Evolutionary conservation across 257 asterid genomes (phyloP).

Genomic region (Leptodermis oblonga): DNA sequence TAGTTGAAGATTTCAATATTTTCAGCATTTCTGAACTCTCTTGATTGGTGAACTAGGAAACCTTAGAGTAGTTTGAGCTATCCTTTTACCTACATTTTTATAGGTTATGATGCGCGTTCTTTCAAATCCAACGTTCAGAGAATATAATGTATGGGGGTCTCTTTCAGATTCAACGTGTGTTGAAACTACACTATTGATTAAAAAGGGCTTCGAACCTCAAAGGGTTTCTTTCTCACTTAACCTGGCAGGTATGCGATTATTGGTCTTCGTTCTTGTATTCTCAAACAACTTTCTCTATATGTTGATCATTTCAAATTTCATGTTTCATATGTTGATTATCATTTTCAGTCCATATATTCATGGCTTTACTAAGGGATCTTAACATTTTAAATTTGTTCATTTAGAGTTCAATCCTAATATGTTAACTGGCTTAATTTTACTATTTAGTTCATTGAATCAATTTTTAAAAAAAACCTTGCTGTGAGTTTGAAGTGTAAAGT

Average conservation of each 20-base stretch:
- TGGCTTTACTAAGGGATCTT: not conserved
- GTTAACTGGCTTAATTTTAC: not conserved
- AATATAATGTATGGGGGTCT: slow-evolving; percentile 89
- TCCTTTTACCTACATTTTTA: too few species aligned
- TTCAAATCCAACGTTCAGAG: slow-evolving; percentile 58
- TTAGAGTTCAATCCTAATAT: not conserved
- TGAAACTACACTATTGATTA: slow-evolving; percentile 76
- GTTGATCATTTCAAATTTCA: not conserved
- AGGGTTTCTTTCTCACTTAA: slow-evolving; percentile 76
- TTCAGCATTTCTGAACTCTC: too few species aligned
- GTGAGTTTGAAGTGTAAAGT: not conserved
- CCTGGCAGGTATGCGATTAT: slow-evolving; percentile 45
- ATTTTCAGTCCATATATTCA: too few species aligned
- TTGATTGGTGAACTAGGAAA: too few species aligned
- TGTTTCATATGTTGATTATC: not conserved
- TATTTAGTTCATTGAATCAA: not conserved
- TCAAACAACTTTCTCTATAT: not conserved
- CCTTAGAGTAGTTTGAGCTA: too few species aligned
- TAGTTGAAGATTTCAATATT: too few species aligned
- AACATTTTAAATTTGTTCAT: not conserved
- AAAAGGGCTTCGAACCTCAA: slow-evolving; percentile 64
- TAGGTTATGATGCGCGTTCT: too few species aligned
- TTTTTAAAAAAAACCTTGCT: not conserved
- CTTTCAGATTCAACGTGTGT: slow-evolving; percentile 87
- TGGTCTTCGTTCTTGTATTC: not conserved